phyloP scores from a whole-genome alignment of 805 yeast genomes.

The Alloascoidea hylecoeti region DNA sequence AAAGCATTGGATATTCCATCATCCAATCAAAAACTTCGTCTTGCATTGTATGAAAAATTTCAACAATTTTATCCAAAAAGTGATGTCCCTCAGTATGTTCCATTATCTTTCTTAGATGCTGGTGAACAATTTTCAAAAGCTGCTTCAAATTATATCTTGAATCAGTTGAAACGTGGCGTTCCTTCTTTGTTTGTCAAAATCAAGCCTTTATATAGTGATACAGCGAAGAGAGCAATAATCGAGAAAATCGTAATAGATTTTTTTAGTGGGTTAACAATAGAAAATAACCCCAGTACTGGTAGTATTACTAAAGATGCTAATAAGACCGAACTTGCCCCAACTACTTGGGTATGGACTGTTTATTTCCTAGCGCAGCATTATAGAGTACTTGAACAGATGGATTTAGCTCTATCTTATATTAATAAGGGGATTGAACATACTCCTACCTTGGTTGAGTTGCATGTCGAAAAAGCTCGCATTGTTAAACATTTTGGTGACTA shows the following conservation, averaged over 20 bases:
- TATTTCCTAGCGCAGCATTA: slow-evolving; percentile 73
- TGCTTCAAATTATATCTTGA: slow-evolving; percentile 37
- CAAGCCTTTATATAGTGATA: slow-evolving; percentile 57
- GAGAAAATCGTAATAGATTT: slow-evolving; percentile 40
- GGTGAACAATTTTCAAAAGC: slow-evolving; percentile 31
- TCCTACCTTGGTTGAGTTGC: slow-evolving; percentile 76
- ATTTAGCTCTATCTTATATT: slow-evolving; percentile 38
- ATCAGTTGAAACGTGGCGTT: slow-evolving; percentile 64
- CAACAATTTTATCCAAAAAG: slow-evolving; percentile 54
- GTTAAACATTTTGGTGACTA: slow-evolving; percentile 57
- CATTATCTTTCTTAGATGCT: slow-evolving; percentile 57
- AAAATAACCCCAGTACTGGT: slow-evolving; percentile 10
- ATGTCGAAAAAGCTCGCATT: slow-evolving; percentile 69
- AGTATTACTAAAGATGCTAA: slow-evolving; percentile 10
- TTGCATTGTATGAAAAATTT: slow-evolving; percentile 8
- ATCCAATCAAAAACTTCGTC: not conserved
- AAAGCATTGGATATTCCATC: slow-evolving; percentile 35
- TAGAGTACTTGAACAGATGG: slow-evolving; percentile 37
- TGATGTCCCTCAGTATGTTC: slow-evolving; percentile 68
- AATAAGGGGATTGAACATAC: slow-evolving; percentile 56
- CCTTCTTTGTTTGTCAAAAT: slow-evolving; percentile 84
- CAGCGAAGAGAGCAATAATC: slow-evolving; percentile 24
- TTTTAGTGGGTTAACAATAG: slow-evolving; percentile 14
- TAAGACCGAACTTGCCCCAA: slow-evolving; percentile 18
- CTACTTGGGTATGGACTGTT: slow-evolving; percentile 45